phyloP scores from a whole-genome alignment of 192 early-diverging fungal genomes.

The Coemansia sp. region DNA sequence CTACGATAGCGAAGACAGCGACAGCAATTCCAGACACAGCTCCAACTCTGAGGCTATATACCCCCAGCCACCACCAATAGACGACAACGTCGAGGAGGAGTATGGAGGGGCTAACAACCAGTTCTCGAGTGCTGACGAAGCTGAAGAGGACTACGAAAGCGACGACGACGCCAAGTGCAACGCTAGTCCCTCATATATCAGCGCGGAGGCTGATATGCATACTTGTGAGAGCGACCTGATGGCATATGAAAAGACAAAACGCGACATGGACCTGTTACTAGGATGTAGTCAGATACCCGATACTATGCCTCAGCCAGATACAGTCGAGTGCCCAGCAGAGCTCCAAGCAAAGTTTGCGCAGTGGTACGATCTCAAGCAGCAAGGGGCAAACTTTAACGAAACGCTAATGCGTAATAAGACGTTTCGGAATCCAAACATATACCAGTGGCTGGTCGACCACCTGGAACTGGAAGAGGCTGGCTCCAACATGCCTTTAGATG shows the following conservation, averaged over 20 bases:
- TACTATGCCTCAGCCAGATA: background rate
- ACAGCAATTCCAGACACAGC: conserved; percentile 9
- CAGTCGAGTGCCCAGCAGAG: conserved; percentile 58
- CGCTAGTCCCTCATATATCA: background rate
- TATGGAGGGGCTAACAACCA: background rate
- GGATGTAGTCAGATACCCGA: conserved; percentile 38
- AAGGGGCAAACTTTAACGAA: conserved; percentile 81
- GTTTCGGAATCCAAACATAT: conserved; percentile 91
- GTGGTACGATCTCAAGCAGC: conserved; percentile 65
- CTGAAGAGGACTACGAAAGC: background rate
- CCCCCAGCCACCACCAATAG: background rate
- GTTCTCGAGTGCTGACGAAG: background rate
- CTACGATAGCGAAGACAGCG: conserved; percentile 43
- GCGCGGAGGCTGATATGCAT: background rate
- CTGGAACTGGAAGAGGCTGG: conserved; percentile 80
- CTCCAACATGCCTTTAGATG: conserved; percentile 68
- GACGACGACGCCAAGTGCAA: background rate
- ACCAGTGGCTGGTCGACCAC: conserved; percentile 82
- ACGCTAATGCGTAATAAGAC: conserved; percentile 79
- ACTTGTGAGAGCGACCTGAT: background rate
- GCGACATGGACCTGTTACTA: conserved; percentile 28
- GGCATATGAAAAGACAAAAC: conserved; percentile 25
- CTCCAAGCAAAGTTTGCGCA: conserved; percentile 77
- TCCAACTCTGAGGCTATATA: conserved; percentile 2
- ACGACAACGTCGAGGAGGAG: background rate